Conservation (phyloP, 1,139 yeast genomes). For the Kodamaea alishanica region DNA sequence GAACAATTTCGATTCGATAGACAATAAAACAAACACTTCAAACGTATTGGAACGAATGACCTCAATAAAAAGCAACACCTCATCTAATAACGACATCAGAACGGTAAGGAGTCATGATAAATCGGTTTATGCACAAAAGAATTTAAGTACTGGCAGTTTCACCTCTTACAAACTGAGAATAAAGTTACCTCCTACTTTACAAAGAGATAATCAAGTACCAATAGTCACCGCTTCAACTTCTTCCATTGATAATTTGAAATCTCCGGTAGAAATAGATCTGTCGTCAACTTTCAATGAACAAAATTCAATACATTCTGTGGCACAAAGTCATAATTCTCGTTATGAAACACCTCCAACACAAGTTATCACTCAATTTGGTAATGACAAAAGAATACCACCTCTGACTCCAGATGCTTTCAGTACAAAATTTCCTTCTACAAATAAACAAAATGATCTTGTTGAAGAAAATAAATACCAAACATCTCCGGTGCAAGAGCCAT, state of each 20-base stretch:
- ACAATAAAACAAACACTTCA: too few species aligned
- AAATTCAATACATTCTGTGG: constrained; percentile 7
- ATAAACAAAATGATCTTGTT: constrained; percentile 5
- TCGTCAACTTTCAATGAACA: constrained; percentile 4
- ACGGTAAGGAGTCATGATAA: constrained; percentile 6
- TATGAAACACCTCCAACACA: constrained; percentile 16
- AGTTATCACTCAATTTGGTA: constrained; percentile 12
- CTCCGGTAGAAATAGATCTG: constrained; percentile 7
- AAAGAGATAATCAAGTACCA: constrained; percentile 6
- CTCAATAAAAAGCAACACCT: too few species aligned
- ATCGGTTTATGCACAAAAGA: constrained; percentile 14
- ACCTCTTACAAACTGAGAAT: constrained; percentile 33
- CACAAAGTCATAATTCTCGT: constrained; percentile 4
- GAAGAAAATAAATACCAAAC: not conserved
- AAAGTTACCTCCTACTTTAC: constrained; percentile 28
- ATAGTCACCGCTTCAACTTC: not conserved
- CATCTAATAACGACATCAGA: not conserved
- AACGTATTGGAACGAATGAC: too few species aligned
- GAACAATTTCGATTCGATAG: too few species aligned
- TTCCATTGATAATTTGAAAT: constrained; percentile 3
- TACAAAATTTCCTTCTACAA: constrained; percentile 2
- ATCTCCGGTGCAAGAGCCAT: not conserved
- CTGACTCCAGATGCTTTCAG: constrained; percentile 12
- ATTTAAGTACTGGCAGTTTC: constrained; percentile 26
- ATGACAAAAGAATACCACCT: constrained; percentile 4